phyloP scores from a whole-genome alignment of 2,329 filamentous ascomycete genomes.

The Macrophomina pseudophaseolina region DNA sequence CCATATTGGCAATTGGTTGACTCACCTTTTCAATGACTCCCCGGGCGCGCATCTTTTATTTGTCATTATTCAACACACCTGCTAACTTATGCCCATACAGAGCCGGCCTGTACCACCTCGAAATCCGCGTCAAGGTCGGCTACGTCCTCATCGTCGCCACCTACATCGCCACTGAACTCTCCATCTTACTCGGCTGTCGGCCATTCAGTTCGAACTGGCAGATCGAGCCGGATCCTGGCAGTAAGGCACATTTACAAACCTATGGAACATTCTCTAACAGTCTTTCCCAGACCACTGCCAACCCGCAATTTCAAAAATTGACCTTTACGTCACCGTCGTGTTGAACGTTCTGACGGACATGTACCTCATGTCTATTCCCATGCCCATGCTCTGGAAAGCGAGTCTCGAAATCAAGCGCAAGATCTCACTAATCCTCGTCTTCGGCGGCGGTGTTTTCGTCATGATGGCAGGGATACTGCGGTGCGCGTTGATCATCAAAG shows the following conservation, averaged over 20 bases:
- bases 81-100: neutral
- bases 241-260: neutral
- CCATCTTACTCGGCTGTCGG: slow-evolving; percentile 58
- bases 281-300: slow-evolving; percentile 12
- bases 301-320: slow-evolving; percentile 22
- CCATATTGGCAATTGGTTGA: neutral
- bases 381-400: slow-evolving; percentile 62
- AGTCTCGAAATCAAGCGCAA: slow-evolving; percentile 57
- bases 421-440: slow-evolving; percentile 58
- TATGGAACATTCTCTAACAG: neutral
- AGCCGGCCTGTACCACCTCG: slow-evolving; percentile 37
- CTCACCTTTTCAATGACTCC: neutral
- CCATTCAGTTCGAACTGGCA: slow-evolving; percentile 63
- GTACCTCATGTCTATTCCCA: slow-evolving; percentile 62
- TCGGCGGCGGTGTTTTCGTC: slow-evolving; percentile 62
- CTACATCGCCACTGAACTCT: slow-evolving; percentile 55
- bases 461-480: slow-evolving; percentile 62
- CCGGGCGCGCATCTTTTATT: neutral
- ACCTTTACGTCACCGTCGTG: slow-evolving; percentile 37
- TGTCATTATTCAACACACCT: neutral
- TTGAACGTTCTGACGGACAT: slow-evolving; percentile 62
- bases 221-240: slow-evolving; percentile 61
- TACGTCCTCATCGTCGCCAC: slow-evolving; percentile 55
- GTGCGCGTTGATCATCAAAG: slow-evolving; percentile 56
- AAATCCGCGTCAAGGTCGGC: slow-evolving; percentile 50